These are phyloP conservation scores for Arctium minus DNA, from an alignment of 129 eudicot genomes.

Conservation along the genomic window DNA sequence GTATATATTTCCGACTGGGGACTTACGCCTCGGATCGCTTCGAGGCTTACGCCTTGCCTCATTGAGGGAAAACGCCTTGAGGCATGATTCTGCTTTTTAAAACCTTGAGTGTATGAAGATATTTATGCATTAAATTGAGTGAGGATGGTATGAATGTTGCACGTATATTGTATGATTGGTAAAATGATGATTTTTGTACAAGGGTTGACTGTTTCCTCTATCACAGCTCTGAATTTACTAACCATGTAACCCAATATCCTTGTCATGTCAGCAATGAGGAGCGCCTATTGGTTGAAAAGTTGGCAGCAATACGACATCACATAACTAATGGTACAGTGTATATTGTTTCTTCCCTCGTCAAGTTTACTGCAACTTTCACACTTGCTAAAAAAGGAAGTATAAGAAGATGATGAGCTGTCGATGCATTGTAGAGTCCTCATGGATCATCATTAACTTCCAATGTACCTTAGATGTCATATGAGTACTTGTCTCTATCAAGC, in stretches of 20 bases:
- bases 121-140: background rate
- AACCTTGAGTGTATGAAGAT: background rate
- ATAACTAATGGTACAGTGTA: conserved; percentile 26
- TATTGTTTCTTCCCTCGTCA: background rate
- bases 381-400: background rate
- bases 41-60: too few relatives aligned
- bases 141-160: background rate
- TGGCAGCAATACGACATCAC: conserved; percentile 52
- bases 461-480: background rate
- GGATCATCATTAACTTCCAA: background rate
- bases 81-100: too few relatives aligned
- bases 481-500: background rate
- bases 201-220: background rate
- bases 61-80: too few relatives aligned
- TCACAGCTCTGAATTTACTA: background rate
- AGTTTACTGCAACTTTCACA: background rate
- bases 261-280: conserved; percentile 61
- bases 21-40: too few relatives aligned
- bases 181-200: background rate
- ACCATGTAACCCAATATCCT: conserved; percentile 2
- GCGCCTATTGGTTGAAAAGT: conserved; percentile 57
- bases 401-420: background rate
- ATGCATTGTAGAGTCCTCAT: background rate
- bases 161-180: background rate
- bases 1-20: too few relatives aligned